Evolutionary conservation across 2,329 filamentous ascomycete species (phyloP), one percentile per base, ranked within the genome.

Genomic region (Ophiocordyceps polyrhachis-furcata): DNA sequence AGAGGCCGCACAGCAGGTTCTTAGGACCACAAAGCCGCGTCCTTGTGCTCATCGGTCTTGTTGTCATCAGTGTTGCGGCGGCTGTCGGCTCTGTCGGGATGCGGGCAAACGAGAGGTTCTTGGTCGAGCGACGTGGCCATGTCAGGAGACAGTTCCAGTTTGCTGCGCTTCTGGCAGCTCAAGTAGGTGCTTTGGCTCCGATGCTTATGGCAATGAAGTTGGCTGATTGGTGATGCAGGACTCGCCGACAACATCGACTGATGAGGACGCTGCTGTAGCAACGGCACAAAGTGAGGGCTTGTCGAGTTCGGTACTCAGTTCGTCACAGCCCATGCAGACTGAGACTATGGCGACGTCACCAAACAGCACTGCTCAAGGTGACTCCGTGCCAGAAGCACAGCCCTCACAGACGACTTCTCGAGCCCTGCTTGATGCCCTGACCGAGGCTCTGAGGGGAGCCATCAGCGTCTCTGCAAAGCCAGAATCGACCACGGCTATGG

Each of bases 61-160:
- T 48, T 21, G 37, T 44, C 5, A 38, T 50, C n/a, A n/a, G 15
- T 17, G 2, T 47, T 17, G 41, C 47, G 9, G 41, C 47, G 9
- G 35, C 50, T 15, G 28, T 51, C 23, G 46, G 46, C 2, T 47
- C 46, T 14, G 11, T 49, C 38, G 44, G 41, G 17, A 13, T 49
- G 15, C 37, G 44, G 11, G 40, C 48, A 4, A 32, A 48, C 28
- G 46, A 49, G 15, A 37, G 44, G 15, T 29, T 41, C 12, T 17
- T 23, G 4, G 4, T 42, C 15, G 41, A 49, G 23, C 43, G 43
- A 21, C 41, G 44, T 2, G 11, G 29, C 14, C 42, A 47, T 31
- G 43, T 28, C 29, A 51, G 43, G 41, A 49, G 53, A 5, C 54
- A 56, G 40, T 56, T 56, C 25, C 54, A 55, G 45, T 49, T 55